Evolutionary conservation across 73 alveolate species (phyloP), one percentile per base, ranked within the genome.

Genomic region (Breviolum minutum): DNA sequence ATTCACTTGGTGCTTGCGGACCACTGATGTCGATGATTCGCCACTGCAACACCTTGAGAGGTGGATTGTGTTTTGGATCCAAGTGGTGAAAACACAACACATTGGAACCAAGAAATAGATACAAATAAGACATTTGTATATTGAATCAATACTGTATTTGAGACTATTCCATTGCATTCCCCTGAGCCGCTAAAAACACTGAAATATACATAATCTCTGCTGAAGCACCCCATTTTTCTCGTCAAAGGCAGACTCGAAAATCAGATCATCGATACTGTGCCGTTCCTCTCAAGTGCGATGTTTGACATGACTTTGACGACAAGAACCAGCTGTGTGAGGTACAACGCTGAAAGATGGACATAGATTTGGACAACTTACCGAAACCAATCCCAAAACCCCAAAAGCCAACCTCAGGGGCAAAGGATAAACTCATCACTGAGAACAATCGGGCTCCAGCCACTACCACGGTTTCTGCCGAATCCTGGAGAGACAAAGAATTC

Each of bases 231-330:
- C 80, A 10, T 86, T 82, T 63, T 86, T 64, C 66, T 64, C 95
- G 14, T 92, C 98, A 30, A 92, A 92, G 12, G 98, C 80, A 22
- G 98, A 92, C 66, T 92, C 98, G 80, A 92, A 92, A 32, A 92
- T 92, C 66, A 92, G 98, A n/a, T 92, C 98, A 16, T 92, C 98
- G 48, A 92, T 92, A 89, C 98, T 92, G 82, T 61, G 89, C 20
- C 98, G 90, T 24, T 73, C 98, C 98, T 92, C 61, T 63, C 12
- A 20, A 0, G 89, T 7, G 17, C 71, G 77, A 2, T 68, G n/a
- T 22, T 40, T 40, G 54, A 40, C 54, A 68, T 0, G 77, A 68
- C 77, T 68, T 68, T 68, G 54, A 40, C 54, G 54, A 40, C 54
- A 40, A 40, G 54, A 40, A 40, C 0, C 54, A 40, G 3, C 0